Base-by-base conservation (phyloP, 441 rosid species). In the Mallotus repandus region DNA sequence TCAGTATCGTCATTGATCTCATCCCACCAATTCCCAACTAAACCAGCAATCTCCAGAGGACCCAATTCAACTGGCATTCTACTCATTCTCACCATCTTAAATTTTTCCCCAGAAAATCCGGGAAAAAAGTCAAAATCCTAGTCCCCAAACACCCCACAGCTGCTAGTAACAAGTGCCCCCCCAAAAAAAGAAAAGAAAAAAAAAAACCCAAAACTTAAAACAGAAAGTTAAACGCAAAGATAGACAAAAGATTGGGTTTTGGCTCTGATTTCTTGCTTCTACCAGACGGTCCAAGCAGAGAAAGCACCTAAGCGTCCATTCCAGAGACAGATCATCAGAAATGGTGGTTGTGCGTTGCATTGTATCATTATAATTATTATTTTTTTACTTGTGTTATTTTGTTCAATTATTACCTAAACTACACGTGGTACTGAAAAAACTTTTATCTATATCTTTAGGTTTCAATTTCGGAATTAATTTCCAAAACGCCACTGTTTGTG, bases 1-100 rank as follows among this genome's bases (percentile, higher is more conserved):
- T 69, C 79, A 76, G 80, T 72, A 10, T 97, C 88, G 9, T 85
- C 89, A 74, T 89, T 85, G 80, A 89, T 80, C 75, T 85, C 87
- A 35, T 78, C 82, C 89, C 89, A 85, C 89, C 84, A 81, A 63
- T 72, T 43, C 59, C 81, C 80, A 12, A 70, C 52, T 71, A 78
- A 4, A 35, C 78, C 74, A 41, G 53, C 76, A 9, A 70, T 8
- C 61, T 75, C 82, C 56, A 69, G 12, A 45, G 79, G 63, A 58
- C 55, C 63, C n/a, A 56, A 50, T 59, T 9, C 18, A 79, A 69
- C 70, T 55, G 74, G 74, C 82, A 81, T 73, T 74, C 63, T 76
- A 72, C 66, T 63, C 49, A 77, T 22, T 69, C 74, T 79, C 67
- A 53, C 48, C 81, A 52, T 76, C 21, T 8, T 13, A 9, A 14